Evolutionary conservation across 257 asterid genomes (phyloP).

Genomic region (Solanum microdontum): DNA sequence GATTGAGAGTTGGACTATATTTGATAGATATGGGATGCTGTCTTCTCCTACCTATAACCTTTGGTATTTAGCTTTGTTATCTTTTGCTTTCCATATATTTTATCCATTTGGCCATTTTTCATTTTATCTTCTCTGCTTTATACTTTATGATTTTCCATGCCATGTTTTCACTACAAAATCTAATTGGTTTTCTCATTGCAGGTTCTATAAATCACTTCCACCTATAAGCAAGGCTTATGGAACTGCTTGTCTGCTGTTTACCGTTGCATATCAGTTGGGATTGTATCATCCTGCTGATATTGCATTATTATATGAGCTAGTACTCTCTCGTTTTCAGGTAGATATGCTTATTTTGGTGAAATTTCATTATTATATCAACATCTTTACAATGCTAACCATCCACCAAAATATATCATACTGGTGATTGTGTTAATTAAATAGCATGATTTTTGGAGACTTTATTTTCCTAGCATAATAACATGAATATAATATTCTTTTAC

Average conservation of each 20-base stretch:
- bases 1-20: background rate
- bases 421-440: background rate
- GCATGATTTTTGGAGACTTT: background rate
- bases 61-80: background rate
- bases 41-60: background rate
- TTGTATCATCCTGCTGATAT: conserved; percentile 34
- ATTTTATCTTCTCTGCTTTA: background rate
- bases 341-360: background rate
- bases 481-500: background rate
- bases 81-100: background rate
- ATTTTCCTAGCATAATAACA: background rate
- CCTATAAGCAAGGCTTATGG: conserved; percentile 91
- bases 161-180: background rate
- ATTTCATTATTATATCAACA: background rate
- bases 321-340: conserved; percentile 62
- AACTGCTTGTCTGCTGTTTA: conserved; percentile 56
- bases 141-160: background rate
- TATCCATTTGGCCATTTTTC: background rate
- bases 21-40: background rate
- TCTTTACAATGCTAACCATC: background rate
- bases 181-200: conserved; percentile 18
- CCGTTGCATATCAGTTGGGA: conserved; percentile 57
- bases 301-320: conserved; percentile 36
- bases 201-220: conserved; percentile 85
- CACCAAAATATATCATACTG: background rate